These are phyloP conservation scores for Cryptomeria japonica DNA, from an alignment of 75 land plant genomes.

Conservation along the genomic window DNA sequence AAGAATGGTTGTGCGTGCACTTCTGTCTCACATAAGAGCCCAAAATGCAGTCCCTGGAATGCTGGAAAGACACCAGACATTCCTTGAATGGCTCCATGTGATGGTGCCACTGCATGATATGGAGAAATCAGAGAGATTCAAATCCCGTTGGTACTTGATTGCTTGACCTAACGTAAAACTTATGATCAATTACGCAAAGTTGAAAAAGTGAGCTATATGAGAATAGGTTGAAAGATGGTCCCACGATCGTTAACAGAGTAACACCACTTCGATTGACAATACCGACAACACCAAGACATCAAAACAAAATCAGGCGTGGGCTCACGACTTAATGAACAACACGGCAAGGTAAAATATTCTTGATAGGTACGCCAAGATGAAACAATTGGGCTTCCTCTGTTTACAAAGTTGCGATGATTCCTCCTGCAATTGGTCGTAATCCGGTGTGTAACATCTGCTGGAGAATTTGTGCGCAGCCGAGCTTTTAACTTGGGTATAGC, in stretches of 20 bases:
- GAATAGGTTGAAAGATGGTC: neutral
- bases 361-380: neutral
- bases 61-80: neutral
- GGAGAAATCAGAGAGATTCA: neutral
- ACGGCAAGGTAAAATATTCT: neutral
- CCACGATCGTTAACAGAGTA: neutral
- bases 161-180: neutral
- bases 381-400: neutral
- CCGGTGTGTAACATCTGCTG: neutral
- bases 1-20: too few relatives aligned
- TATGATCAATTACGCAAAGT: neutral
- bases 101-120: neutral
- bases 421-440: neutral
- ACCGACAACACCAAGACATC: neutral
- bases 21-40: too few relatives aligned
- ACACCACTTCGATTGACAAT: neutral
- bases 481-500: neutral
- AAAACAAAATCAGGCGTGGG: neutral
- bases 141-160: neutral
- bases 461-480: neutral
- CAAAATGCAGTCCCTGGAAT: neutral
- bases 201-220: neutral
- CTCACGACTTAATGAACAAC: neutral
- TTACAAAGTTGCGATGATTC: neutral
- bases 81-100: neutral